These are phyloP conservation scores for Wickerhamiella pararugosa DNA, from an alignment of 1,139 yeast species.

Conservation along the genomic window DNA sequence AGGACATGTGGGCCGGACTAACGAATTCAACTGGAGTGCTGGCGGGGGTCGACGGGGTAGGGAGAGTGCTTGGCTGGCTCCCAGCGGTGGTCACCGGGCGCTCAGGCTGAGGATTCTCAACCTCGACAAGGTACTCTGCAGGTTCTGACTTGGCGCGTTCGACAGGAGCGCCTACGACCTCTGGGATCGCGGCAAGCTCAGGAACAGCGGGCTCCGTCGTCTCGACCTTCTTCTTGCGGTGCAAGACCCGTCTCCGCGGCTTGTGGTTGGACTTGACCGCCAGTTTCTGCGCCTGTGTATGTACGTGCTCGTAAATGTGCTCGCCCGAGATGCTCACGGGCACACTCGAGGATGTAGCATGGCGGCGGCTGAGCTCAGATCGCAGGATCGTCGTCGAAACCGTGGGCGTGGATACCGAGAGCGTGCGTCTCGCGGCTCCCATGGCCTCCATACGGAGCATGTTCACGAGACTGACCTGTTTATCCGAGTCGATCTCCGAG, in stretches of 20 bases:
- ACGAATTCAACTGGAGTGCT: not conserved
- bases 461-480: conserved; percentile 51
- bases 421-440: conserved; percentile 63
- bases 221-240: conserved; percentile 12
- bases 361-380: conserved; percentile 20
- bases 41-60: too few relatives aligned
- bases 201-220: not conserved
- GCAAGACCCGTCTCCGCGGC: conserved; percentile 23
- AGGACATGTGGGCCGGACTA: not conserved
- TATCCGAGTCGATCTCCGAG: conserved; percentile 39
- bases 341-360: conserved; percentile 4
- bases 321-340: conserved; percentile 8
- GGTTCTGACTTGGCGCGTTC: not conserved
- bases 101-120: too few relatives aligned
- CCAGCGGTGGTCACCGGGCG: too few relatives aligned
- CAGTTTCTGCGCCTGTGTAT: conserved; percentile 9
- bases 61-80: too few relatives aligned
- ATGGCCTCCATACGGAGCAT: conserved; percentile 57
- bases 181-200: not conserved
- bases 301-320: conserved; percentile 9
- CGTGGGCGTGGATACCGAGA: conserved; percentile 48
- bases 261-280: conserved; percentile 9
- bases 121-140: not conserved
- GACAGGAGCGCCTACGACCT: not conserved
- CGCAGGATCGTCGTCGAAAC: conserved; percentile 44